Base-by-base conservation (phyloP, 441 rosid genomes). In the Mallotus japonicus region DNA sequence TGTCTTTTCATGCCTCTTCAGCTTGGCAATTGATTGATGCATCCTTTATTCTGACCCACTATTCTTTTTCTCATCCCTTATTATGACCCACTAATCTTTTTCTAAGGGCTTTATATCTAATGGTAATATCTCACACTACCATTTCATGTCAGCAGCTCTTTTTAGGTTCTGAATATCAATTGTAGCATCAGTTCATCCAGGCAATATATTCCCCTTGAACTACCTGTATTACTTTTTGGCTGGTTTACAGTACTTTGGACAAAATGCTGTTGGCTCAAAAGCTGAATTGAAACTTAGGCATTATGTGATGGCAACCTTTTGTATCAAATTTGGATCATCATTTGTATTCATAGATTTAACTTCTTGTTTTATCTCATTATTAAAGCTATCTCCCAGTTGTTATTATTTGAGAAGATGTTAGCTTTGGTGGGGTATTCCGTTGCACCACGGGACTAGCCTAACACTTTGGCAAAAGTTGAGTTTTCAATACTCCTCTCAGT, bases 371-470 rank as follows among this genome's bases (percentile, higher is more conserved):
- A 60, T 56, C 72, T 70, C 50, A 22, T 40, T 57, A 12, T 34
- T 37, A 34, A 6, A 11, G 12, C 59, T 51, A 17, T 50, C 46
- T 78, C 24, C 55, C 86, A 92, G 98, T n/a, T 84, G 93, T 62
- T 95, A 86, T 75, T 95, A 20, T 91, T 95, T 76, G 98, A 79
- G 99, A 95, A 84, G 98, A 92, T 83, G 99, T 95, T 67, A 81
- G 96, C 75, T 92, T 95, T 77, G 99, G 99, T 67, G 98, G 98
- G 64, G 99, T 92, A 65, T 95, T 95, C 62, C 98, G 98, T 51
- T 95, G 98, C 81, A 91, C 98, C 7, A 81, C 89, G 2, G 97
- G 98, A 67, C 84, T 93, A 49, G 89, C 92, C 61, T 94, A 90
- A 70, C 87, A 83, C 24, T 93, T 87, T 67, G 98, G 98, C 55